phyloP scores from a whole-genome alignment of 208 protist species.

The Trypanosoma vivax region DNA sequence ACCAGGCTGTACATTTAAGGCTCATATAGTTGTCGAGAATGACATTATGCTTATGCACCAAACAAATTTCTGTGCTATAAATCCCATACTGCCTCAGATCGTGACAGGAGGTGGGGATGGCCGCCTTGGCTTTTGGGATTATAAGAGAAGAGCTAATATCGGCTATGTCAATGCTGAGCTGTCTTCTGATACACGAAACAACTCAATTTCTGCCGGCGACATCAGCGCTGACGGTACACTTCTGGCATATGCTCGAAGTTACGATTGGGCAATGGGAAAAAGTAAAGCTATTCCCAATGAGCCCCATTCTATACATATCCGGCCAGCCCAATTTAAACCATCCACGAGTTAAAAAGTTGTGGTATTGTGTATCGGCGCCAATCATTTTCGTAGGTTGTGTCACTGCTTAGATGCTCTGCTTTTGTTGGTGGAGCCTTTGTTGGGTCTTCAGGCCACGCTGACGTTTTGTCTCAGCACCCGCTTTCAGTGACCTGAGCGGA shows the following conservation, averaged over 20 bases:
- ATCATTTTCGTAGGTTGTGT: too few relatives aligned
- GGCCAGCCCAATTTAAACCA: not conserved
- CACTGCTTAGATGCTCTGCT: too few relatives aligned
- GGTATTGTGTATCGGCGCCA: not conserved
- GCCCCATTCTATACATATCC: constrained; percentile 18
- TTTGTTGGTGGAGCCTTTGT: too few relatives aligned
- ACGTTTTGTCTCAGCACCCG: too few relatives aligned
- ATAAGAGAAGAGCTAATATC: constrained; percentile 26
- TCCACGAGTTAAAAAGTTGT: not conserved
- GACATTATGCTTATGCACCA: constrained; percentile 42
- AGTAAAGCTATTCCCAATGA: constrained; percentile 27
- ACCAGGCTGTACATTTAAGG: constrained; percentile 60
- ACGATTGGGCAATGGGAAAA: constrained; percentile 83
- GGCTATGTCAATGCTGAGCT: constrained; percentile 23
- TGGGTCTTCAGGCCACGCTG: too few relatives aligned
- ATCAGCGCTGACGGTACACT: constrained; percentile 50
- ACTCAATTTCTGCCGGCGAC: constrained; percentile 72
- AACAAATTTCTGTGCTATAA: constrained; percentile 69
- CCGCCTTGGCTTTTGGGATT: constrained; percentile 34
- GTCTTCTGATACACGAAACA: constrained; percentile 28
- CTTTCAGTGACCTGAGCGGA: too few relatives aligned
- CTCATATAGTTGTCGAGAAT: constrained; percentile 38
- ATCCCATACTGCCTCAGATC: constrained; percentile 32
- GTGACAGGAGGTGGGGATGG: constrained; percentile 75
- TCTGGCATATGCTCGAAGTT: constrained; percentile 72